Evolutionary conservation across 179 eudicot species (phyloP).

Genomic region (Heliamphora pulchella): DNA sequence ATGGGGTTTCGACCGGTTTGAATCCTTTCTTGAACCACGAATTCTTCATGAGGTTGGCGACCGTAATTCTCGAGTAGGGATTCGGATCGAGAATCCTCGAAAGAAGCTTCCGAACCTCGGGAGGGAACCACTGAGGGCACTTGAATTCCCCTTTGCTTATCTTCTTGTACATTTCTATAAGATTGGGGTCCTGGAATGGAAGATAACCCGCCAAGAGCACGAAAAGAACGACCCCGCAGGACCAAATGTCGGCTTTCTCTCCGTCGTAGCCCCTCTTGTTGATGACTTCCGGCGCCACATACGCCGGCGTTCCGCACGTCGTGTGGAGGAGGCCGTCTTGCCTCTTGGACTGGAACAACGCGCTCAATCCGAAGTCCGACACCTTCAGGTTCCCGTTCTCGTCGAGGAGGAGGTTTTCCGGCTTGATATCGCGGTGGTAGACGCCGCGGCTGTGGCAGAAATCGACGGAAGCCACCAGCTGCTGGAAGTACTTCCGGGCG

Average conservation of each 20-base stretch:
- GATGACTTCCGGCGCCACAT: constrained; percentile 80
- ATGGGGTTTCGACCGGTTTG: constrained; percentile 21
- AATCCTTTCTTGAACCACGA: constrained; percentile 60
- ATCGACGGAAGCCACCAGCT: constrained; percentile 62
- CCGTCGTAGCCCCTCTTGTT: constrained; percentile 66
- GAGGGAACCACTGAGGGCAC: constrained; percentile 62
- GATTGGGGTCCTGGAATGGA: constrained; percentile 59
- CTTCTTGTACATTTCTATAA: constrained; percentile 67
- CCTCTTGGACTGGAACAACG: constrained; percentile 47
- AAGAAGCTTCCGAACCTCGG: constrained; percentile 53
- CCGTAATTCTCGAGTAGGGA: constrained; percentile 48
- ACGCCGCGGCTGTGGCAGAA: constrained; percentile 86
- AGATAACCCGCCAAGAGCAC: constrained; percentile 70
- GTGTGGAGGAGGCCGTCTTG: constrained; percentile 76
- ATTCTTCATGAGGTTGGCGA: constrained; percentile 44
- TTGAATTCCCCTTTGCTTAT: constrained; percentile 49
- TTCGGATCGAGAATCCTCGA: constrained; percentile 52
- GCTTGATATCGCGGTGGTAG: constrained; percentile 78
- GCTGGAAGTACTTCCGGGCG: constrained; percentile 65
- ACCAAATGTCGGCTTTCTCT: constrained; percentile 78
- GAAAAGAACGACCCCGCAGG: constrained; percentile 71
- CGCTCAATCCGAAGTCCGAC: constrained; percentile 71
- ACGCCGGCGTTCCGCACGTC: constrained; percentile 84
- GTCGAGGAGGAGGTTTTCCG: constrained; percentile 70
- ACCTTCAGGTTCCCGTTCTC: constrained; percentile 58